A percentile compares a stretch with the other conserved stretches of the same genome.
Conservation (phyloP, 2,329 filamentous ascomycete genomes). For the Plenodomus lindquistii region DNA sequence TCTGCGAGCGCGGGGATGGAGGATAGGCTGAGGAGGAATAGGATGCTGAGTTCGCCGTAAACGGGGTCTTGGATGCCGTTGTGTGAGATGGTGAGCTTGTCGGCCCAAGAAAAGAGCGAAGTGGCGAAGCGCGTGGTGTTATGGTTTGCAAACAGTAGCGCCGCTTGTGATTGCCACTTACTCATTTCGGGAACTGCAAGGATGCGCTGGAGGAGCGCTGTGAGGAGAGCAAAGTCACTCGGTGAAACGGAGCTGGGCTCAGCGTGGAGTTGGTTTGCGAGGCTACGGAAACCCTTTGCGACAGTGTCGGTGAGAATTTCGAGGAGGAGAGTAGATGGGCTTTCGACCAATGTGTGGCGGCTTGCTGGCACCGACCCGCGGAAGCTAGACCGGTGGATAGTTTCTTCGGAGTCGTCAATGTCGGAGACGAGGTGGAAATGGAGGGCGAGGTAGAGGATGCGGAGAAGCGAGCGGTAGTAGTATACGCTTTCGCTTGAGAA, state of each 20-base stretch:
- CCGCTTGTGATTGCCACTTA: constrained; percentile 58
- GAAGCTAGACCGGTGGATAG: constrained; percentile 40
- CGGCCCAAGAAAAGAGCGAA: constrained; percentile 91
- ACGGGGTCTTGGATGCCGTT: constrained; percentile 74
- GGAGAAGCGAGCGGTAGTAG: constrained; percentile 83
- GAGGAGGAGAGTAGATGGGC: constrained; percentile 57
- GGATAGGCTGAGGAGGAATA: constrained; percentile 87
- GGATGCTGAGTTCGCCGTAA: constrained; percentile 88
- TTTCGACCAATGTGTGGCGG: constrained; percentile 48
- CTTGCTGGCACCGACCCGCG: constrained; percentile 37
- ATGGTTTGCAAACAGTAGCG: constrained; percentile 58
- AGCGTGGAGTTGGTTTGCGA: constrained; percentile 83
- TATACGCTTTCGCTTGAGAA: constrained; percentile 60
- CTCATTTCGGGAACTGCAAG: constrained; percentile 76
- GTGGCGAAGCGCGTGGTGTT: constrained; percentile 79
- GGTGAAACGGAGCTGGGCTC: constrained; percentile 67
- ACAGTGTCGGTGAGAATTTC: constrained; percentile 81
- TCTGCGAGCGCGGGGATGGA: constrained; percentile 81
- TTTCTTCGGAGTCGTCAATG: constrained; percentile 31
- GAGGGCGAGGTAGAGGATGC: constrained; percentile 81
- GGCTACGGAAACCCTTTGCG: constrained; percentile 76
- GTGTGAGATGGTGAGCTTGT: constrained; percentile 67
- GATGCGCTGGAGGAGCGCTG: constrained; percentile 83
- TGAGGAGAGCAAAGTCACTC: constrained; percentile 83
- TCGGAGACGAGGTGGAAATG: constrained; percentile 60